Evolutionary conservation across 371 early-diverging fungal genomes (phyloP), one percentile per base, ranked within the genome.

Genomic region (Actinomucor elegans): DNA sequence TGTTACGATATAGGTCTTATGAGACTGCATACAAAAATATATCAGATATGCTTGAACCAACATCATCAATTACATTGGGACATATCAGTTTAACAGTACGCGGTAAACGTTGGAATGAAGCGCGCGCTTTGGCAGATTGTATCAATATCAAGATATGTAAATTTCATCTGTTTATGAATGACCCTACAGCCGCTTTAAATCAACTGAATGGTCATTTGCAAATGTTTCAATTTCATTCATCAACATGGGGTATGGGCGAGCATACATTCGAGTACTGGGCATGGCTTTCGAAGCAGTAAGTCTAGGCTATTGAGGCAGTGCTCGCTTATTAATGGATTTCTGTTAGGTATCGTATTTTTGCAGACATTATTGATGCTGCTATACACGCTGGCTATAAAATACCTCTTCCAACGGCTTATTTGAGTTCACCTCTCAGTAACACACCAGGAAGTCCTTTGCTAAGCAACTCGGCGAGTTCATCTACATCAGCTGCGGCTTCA

Each of bases 241-340:
- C 69, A 35, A 66, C 59, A 17, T 79, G 79, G 79, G 70, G 75
- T 15, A 82, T 83, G 63, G 83, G 84, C 2, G 81, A 80, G 20
- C 74, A 79, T 33, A 86, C 92, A 0, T 86, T 84, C 59, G 88
- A 89, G 55, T 92, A 89, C 59, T 92, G 92, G 92, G 76, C 86
- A n/a, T 92, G 92, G 91, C 68, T 85, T 14, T 81, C 84, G 4
- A 87, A 84, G 42, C 92, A 91, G 77, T 90, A 79, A 61, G 67
- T 60, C 11, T 20, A 28, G 1, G 17, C 11, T 24, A 4, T 12
- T 24, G 26, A 20, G 23, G 1, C 5, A 26, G 23, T 3, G 23
- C 21, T 10, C 4, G 31, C 1, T 20, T 46, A 12, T 32, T 32
- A 4, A 15, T 44, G 29, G 3, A 8, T 32, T 10, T 42, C 9